Base-by-base conservation (phyloP, 208 protist genomes). In the Wallacemonas collosoma region DNA sequence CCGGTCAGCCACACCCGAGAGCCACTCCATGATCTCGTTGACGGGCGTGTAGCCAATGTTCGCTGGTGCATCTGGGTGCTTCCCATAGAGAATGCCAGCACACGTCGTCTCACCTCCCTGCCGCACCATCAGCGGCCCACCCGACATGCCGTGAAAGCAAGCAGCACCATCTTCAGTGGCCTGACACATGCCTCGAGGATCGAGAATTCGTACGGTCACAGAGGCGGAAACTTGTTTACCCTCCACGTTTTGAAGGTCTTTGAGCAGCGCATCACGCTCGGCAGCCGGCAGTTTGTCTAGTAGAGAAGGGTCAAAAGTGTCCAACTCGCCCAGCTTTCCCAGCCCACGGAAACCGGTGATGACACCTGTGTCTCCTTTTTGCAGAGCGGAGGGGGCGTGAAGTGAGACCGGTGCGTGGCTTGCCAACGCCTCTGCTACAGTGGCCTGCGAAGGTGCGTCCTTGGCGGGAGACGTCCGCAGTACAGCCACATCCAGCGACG, bases 121-220 rank as follows among this genome's bases (percentile, higher is more conserved):
- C 9, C 8, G 0, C 1, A 81, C 77, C 17, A 93, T 38, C 2
- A 93, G 58, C 3, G 90, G 87, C 5, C 80, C 81, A 9, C 90
- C 90, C 0, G 90, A 95, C 90, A 95, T 95, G 9, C 90, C 90
- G 68, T 95, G 87, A 57, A 81, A 93, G 74, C 90, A 95, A 4
- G 72, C 78, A 15, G 58, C 43, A 35, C 39, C 58, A 36, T 80
- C 75, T 2, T 71, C 69, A 0, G 69, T 51, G 41, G 80, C 79
- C 6, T 76, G 79, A 68, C 90, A 91, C 77, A 90, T 84, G n/a
- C 89, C 89, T 11, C 47, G 56, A 1, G 67, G 56, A 38, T 88
- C 69, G 39, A 93, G 61, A 9, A 95, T 68, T 44, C 81, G 58
- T n/a, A 91, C 73, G 14, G 44, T 41, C 1, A 76, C 68, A 7